Evolutionary conservation across 2,329 filamentous ascomycete species (phyloP).

Genomic region (Pyricularia sp.): DNA sequence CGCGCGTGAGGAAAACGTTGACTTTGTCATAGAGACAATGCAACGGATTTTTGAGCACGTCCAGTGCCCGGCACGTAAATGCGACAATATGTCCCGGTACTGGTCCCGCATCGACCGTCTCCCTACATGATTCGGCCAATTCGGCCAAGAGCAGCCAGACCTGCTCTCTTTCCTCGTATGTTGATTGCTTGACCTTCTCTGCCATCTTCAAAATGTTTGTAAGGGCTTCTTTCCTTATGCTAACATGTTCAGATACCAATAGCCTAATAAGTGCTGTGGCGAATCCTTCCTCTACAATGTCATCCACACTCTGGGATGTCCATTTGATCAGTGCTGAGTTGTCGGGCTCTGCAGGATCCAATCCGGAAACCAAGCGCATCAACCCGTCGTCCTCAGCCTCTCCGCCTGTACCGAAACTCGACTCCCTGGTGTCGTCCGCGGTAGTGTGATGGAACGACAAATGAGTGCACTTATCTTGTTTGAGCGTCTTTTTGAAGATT

Average conservation of each 20-base stretch:
- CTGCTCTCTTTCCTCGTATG: slow-evolving; percentile 63
- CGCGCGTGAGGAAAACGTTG: slow-evolving; percentile 69
- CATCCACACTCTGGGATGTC: slow-evolving; percentile 63
- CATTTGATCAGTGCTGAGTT: slow-evolving; percentile 46
- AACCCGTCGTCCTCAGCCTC: background rate
- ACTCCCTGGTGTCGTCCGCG: background rate
- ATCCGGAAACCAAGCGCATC: background rate
- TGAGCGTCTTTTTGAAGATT: background rate
- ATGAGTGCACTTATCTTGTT: background rate
- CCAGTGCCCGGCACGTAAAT: slow-evolving; percentile 58
- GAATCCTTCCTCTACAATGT: slow-evolving; percentile 67
- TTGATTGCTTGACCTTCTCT: slow-evolving; percentile 50
- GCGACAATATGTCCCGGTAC: slow-evolving; percentile 63
- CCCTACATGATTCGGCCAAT: slow-evolving; percentile 57
- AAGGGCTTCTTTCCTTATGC: slow-evolving; percentile 68
- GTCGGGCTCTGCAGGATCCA: slow-evolving; percentile 28
- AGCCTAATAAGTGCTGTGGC: slow-evolving; percentile 58
- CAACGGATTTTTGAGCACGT: slow-evolving; percentile 60
- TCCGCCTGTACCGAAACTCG: background rate
- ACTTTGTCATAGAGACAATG: slow-evolving; percentile 77
- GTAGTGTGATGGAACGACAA: background rate
- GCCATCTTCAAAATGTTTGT: slow-evolving; percentile 55
- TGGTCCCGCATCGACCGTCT: slow-evolving; percentile 35
- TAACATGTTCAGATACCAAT: slow-evolving; percentile 59
- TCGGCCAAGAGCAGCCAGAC: slow-evolving; percentile 71